phyloP scores from a whole-genome alignment of 306 rosid species.

The Dryas octopetala region DNA sequence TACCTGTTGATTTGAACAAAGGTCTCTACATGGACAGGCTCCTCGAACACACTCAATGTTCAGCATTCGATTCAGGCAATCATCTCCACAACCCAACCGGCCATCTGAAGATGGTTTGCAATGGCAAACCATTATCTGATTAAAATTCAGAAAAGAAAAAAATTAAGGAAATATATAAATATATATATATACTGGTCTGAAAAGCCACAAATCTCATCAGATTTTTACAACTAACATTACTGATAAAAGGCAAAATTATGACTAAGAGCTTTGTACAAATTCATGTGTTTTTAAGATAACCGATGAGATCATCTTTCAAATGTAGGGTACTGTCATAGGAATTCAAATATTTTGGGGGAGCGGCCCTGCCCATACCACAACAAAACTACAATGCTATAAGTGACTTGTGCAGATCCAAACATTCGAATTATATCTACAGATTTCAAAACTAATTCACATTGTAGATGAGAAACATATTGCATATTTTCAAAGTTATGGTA shows the following conservation, averaged over 20 bases:
- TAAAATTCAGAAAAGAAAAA: constrained; percentile 24
- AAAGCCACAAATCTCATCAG: constrained; percentile 16
- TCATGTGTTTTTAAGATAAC: neutral
- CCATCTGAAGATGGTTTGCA: constrained; percentile 65
- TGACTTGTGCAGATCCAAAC: no score
- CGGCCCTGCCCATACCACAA: no score
- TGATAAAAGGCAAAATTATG: neutral
- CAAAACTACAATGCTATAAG: no score
- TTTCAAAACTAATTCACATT: no score
- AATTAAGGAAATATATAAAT: constrained; percentile 6
- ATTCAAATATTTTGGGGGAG: neutral
- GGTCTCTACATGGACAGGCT: constrained; percentile 89
- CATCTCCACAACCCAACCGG: constrained; percentile 84
- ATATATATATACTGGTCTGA: neutral
- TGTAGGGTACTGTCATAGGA: neutral
- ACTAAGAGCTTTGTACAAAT: neutral
- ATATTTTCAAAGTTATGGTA: no score
- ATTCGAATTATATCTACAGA: no score
- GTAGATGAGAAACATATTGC: no score
- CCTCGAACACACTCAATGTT: constrained; percentile 89
- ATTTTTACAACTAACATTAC: constrained; percentile 1
- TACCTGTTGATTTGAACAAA: constrained; percentile 97
- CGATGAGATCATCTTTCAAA: constrained; percentile 3
- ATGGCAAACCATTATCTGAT: constrained; percentile 94
- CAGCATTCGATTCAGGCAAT: constrained; percentile 91